Percentiles rank a stretch among this genome's conserved stretches.
Evolutionary conservation across 257 asterid genomes (phyloP).

Genomic region (Gentiana straminea): DNA sequence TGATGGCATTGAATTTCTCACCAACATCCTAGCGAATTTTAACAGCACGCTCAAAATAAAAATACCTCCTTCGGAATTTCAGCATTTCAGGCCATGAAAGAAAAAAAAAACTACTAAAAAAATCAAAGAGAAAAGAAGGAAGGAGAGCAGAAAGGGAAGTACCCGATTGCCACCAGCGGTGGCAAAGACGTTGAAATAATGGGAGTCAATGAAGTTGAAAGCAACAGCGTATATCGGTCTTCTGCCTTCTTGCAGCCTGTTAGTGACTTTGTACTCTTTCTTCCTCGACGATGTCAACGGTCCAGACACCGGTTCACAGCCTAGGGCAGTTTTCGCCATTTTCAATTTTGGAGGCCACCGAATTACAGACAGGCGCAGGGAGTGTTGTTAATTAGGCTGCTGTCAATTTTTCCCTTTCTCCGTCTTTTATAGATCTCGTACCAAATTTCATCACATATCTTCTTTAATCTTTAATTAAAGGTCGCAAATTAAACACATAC

Average conservation of each 20-base stretch:
- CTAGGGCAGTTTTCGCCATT: conserved; percentile 64
- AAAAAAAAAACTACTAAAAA: not conserved
- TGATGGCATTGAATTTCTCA: too few relatives aligned
- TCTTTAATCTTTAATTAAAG: too few relatives aligned
- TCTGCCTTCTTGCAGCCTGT: conserved; percentile 86
- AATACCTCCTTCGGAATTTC: too few relatives aligned
- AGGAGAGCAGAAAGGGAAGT: conserved; percentile 3
- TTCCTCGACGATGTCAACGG: conserved; percentile 61
- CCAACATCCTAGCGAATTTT: too few relatives aligned
- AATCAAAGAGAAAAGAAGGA: not conserved
- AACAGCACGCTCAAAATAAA: too few relatives aligned
- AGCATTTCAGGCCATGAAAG: too few relatives aligned
- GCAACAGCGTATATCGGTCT: conserved; percentile 91
- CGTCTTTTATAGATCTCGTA: too few relatives aligned
- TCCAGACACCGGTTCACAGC: conserved; percentile 84
- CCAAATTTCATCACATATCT: too few relatives aligned
- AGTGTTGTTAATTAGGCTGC: too few relatives aligned
- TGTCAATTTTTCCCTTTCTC: too few relatives aligned
- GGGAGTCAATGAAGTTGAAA: conserved; percentile 85
- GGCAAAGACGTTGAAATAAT: conserved; percentile 82
- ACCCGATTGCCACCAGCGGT: conserved; percentile 95
- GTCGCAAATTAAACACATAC: too few relatives aligned
- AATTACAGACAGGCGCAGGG: too few relatives aligned
- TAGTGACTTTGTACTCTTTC: conserved; percentile 79
- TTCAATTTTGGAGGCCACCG: not conserved